These are phyloP conservation scores for Thyridium curvatum DNA, from an alignment of 2,329 filamentous ascomycete species.

Conservation along the genomic window DNA sequence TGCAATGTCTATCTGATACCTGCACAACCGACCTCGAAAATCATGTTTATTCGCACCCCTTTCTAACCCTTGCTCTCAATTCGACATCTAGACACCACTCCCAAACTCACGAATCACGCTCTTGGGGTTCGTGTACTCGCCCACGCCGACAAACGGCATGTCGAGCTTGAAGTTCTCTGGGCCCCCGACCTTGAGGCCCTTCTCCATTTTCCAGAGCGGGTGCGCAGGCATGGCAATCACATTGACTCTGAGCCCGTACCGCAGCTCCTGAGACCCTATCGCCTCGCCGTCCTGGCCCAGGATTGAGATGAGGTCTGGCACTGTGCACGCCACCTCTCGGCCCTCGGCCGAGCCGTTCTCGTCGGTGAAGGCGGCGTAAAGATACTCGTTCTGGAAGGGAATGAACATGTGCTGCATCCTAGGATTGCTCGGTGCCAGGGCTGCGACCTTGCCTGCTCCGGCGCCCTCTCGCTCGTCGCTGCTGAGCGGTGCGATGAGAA, in stretches of 20 bases:
- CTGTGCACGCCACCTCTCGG: slow-evolving; percentile 15
- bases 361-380: slow-evolving; percentile 30
- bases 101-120: slow-evolving; percentile 13
- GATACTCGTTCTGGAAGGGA: slow-evolving; percentile 35
- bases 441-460: slow-evolving; percentile 1
- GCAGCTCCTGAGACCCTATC: slow-evolving; percentile 41
- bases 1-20: too few species aligned
- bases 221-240: slow-evolving; percentile 44
- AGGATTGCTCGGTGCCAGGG: slow-evolving; percentile 9
- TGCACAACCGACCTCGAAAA: too few species aligned
- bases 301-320: slow-evolving; percentile 27
- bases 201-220: slow-evolving; percentile 39
- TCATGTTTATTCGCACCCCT: too few species aligned
- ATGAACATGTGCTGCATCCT: slow-evolving; percentile 19
- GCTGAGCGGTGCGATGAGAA: slow-evolving; percentile 21
- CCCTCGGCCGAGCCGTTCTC: slow-evolving; percentile 28
- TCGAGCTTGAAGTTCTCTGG: slow-evolving; percentile 5
- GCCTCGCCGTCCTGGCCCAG: slow-evolving; percentile 38
- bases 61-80: too few species aligned
- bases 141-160: slow-evolving; percentile 4
- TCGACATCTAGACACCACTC: too few species aligned
- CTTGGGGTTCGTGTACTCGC: slow-evolving; percentile 2
- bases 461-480: slow-evolving; percentile 21
- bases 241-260: slow-evolving; percentile 43
- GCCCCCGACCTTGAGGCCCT: slow-evolving; percentile 10